Evolutionary conservation across 169 alveolate genomes (phyloP).

Genomic region (Plasmodium knowlesi): DNA sequence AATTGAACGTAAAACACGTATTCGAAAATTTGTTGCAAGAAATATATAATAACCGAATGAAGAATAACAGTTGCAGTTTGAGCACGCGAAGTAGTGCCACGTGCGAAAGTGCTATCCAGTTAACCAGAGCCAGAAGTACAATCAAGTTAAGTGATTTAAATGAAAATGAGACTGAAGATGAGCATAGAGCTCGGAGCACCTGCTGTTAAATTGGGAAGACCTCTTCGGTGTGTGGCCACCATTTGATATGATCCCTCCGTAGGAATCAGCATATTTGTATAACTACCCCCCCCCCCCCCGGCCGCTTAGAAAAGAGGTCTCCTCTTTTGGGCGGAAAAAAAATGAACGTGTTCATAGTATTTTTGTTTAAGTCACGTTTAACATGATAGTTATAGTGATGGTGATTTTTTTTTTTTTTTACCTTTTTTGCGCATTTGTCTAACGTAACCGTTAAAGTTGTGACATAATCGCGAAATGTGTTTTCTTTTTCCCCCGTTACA

Average conservation of each 20-base stretch:
- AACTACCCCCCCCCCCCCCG: neutral
- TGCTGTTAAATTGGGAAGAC: slow-evolving; percentile 21
- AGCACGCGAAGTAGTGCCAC: slow-evolving; percentile 57
- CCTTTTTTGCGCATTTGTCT: neutral
- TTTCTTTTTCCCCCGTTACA: neutral
- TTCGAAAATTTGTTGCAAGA: slow-evolving; percentile 96
- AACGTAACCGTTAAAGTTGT: neutral
- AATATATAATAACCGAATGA: slow-evolving; percentile 79
- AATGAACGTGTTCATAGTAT: neutral
- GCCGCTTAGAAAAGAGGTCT: neutral
- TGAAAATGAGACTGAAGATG: slow-evolving; percentile 14
- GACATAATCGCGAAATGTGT: neutral
- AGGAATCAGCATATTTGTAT: neutral
- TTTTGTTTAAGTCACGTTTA: neutral
- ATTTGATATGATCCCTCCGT: neutral
- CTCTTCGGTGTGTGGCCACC: neutral
- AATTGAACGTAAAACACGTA: slow-evolving; percentile 95
- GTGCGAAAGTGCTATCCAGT: slow-evolving; percentile 50
- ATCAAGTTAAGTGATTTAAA: slow-evolving; percentile 38
- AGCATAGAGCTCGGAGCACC: neutral
- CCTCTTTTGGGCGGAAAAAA: neutral
- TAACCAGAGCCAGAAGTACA: slow-evolving; percentile 38
- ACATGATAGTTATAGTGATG: neutral
- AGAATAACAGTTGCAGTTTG: slow-evolving; percentile 19
- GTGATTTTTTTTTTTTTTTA: neutral